These are phyloP conservation scores for Plasmopara halstedii DNA, from an alignment of 352 stramenopile genomes.

Conservation along the genomic window DNA sequence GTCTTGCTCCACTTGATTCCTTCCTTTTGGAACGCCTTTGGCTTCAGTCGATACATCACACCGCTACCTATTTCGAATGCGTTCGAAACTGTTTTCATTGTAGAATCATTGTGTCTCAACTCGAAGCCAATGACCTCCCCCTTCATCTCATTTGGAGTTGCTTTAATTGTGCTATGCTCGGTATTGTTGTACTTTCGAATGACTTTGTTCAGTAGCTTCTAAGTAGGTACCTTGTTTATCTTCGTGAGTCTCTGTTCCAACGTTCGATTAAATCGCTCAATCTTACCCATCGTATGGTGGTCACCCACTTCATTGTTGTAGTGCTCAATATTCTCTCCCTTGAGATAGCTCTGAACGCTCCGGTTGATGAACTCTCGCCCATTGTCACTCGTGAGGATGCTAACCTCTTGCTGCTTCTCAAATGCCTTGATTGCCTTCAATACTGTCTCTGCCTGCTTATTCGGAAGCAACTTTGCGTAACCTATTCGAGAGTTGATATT, in stretches of 20 bases:
- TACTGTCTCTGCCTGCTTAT: neutral
- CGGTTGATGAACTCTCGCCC: neutral
- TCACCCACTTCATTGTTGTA: neutral
- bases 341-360: neutral
- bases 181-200: neutral
- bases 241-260: neutral
- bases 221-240: neutral
- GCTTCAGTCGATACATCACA: neutral
- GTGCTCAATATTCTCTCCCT: neutral
- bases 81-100: neutral
- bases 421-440: neutral
- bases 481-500: neutral
- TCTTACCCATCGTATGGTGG: conserved; percentile 1
- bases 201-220: neutral
- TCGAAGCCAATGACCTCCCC: neutral
- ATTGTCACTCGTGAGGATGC: neutral
- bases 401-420: neutral
- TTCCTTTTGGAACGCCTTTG: neutral
- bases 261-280: neutral
- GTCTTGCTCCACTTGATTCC: neutral
- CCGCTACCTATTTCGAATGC: neutral
- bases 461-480: neutral
- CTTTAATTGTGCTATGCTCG: neutral
- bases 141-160: neutral
- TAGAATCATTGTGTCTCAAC: neutral